phyloP scores from a whole-genome alignment of 768 basidiomycete genomes.

The Cubamyces sp. region DNA sequence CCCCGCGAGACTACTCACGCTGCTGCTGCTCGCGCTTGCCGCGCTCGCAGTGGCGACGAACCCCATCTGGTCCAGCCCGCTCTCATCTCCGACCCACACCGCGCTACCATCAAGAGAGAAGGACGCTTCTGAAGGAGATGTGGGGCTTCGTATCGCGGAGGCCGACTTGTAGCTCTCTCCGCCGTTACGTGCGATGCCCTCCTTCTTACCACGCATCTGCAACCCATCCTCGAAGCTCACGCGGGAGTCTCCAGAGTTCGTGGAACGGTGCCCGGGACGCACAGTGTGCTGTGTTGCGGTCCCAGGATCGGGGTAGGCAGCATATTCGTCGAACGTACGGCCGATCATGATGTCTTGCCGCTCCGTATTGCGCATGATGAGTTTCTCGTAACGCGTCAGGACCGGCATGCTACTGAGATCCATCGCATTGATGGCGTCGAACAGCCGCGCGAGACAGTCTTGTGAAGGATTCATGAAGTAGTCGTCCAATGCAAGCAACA shows the following conservation, averaged over 20 bases:
- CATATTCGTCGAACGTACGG: conserved; percentile 57
- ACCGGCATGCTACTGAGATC: conserved; percentile 78
- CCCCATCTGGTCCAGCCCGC: conserved; percentile 48
- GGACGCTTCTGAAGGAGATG: conserved; percentile 72
- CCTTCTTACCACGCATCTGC: conserved; percentile 42
- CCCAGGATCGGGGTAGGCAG: conserved; percentile 26
- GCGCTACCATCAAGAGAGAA: conserved; percentile 81
- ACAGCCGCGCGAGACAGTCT: conserved; percentile 86
- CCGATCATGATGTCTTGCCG: conserved; percentile 92
- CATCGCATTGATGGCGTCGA: conserved; percentile 93
- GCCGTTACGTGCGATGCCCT: conserved; percentile 18
- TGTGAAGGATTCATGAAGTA: conserved; percentile 90
- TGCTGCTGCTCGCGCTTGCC: conserved; percentile 24
- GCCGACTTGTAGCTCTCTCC: conserved; percentile 42
- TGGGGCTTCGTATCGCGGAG: conserved; percentile 40
- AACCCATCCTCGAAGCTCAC: conserved; percentile 74
- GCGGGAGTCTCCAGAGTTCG: conserved; percentile 52
- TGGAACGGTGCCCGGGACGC: conserved; percentile 17
- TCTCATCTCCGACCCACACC: conserved; percentile 85
- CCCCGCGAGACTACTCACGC: conserved; percentile 38
- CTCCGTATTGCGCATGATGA: conserved; percentile 88
- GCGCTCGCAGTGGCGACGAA: conserved; percentile 20
- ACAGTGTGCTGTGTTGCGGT: conserved; percentile 21
- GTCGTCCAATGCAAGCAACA: conserved; percentile 93
- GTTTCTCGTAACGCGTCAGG: conserved; percentile 80